These are phyloP conservation scores for Galeopsis tetrahit DNA, from an alignment of 257 asterid species.

Conservation along the genomic window DNA sequence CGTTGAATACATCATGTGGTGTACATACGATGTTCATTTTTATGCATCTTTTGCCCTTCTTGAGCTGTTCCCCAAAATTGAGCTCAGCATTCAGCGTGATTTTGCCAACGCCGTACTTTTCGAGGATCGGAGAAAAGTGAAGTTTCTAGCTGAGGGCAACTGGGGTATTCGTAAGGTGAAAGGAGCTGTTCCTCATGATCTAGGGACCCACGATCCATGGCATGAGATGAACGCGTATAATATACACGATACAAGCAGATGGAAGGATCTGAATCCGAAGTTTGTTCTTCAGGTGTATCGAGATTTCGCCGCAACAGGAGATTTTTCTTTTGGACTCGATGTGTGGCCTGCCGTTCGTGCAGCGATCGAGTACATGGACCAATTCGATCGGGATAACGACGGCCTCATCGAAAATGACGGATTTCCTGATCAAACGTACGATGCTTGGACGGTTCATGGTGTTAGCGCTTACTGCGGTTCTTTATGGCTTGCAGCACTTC, in stretches of 20 bases:
- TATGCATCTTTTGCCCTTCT: constrained; percentile 98
- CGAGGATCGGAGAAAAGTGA: constrained; percentile 82
- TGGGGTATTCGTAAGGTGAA: constrained; percentile 88
- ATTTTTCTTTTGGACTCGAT: constrained; percentile 77
- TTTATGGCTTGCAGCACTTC: constrained; percentile 97
- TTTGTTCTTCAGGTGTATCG: constrained; percentile 95
- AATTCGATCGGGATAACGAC: constrained; percentile 83
- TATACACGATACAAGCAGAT: constrained; percentile 91
- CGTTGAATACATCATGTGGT: constrained; percentile 98
- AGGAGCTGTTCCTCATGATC: constrained; percentile 98
- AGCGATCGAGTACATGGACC: constrained; percentile 97
- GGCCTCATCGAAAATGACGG: constrained; percentile 94
- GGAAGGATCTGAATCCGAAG: constrained; percentile 97
- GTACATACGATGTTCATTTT: constrained; percentile 97
- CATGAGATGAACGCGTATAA: constrained; percentile 99
- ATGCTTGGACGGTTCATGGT: constrained; percentile 97
- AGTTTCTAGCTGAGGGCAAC: constrained; percentile 87
- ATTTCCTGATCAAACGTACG: constrained; percentile 96
- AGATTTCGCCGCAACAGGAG: constrained; percentile 92
- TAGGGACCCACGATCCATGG: constrained; percentile 99
- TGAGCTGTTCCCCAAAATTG: constrained; percentile 89
- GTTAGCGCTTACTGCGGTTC: constrained; percentile 94
- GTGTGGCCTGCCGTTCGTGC: constrained; percentile 98
- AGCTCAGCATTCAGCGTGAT: constrained; percentile 94
- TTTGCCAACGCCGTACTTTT: constrained; percentile 85